Evolutionary conservation across 176 grass and related monocot genomes (phyloP).

Genomic region (Carex pumila): DNA sequence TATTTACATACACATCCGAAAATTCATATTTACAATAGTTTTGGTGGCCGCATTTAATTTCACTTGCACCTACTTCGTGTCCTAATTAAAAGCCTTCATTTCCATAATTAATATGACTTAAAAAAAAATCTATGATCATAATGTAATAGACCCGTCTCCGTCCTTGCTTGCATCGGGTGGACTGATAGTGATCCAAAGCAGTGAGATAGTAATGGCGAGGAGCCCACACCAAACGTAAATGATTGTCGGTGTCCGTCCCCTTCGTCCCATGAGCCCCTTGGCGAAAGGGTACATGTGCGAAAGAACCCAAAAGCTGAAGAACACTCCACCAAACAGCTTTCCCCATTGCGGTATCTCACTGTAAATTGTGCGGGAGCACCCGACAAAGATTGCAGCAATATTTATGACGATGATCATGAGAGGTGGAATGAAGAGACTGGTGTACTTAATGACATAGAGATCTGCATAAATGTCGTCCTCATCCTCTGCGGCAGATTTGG

Average conservation of each 20-base stretch:
- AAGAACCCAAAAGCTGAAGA: slow-evolving; percentile 36
- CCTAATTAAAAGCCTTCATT: not conserved
- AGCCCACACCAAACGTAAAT: slow-evolving; percentile 27
- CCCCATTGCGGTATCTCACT: slow-evolving; percentile 26
- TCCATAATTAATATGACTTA: not conserved
- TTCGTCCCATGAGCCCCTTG: slow-evolving; percentile 26
- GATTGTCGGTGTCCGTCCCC: slow-evolving; percentile 20
- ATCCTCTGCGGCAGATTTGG: slow-evolving; percentile 26
- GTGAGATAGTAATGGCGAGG: slow-evolving; percentile 17
- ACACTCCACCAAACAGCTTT: slow-evolving; percentile 28
- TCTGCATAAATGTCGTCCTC: slow-evolving; percentile 30
- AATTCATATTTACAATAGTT: not conserved
- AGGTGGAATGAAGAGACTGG: slow-evolving; percentile 32
- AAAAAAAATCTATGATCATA: not conserved
- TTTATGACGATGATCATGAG: slow-evolving; percentile 26
- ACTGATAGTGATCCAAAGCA: slow-evolving; percentile 28
- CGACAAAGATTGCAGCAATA: slow-evolving; percentile 13
- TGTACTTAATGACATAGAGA: slow-evolving; percentile 33
- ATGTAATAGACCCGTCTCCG: not conserved
- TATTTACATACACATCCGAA: not conserved
- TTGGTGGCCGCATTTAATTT: not conserved
- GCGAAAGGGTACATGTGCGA: slow-evolving; percentile 28
- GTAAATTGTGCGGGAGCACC: slow-evolving; percentile 25
- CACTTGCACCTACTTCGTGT: not conserved
- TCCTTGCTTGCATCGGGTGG: slow-evolving; percentile 8